Percentiles rank a stretch among this genome's conserved stretches.
Conservation (phyloP, 768 basidiomycete species). For the Mycena crocata region DNA sequence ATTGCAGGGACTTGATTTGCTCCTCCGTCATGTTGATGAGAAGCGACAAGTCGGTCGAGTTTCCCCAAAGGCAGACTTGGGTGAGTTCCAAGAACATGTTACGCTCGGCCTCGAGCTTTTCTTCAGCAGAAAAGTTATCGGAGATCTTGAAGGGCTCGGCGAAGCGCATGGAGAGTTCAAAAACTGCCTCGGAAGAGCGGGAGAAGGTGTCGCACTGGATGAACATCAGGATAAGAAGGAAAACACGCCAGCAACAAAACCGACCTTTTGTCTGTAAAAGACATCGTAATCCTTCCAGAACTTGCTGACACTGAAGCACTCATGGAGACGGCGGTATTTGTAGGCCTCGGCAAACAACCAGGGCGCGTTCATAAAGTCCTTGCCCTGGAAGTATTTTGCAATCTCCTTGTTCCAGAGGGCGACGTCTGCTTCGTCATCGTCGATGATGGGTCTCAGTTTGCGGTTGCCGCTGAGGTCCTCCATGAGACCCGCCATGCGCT, state of each 20-base stretch:
- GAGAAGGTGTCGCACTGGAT: conserved; percentile 93
- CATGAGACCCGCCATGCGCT: conserved; percentile 93
- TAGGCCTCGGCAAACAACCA: conserved; percentile 98
- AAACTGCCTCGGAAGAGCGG: conserved; percentile 91
- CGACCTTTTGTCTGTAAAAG: conserved; percentile 93
- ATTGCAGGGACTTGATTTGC: conserved; percentile 95
- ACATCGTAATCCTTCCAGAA: conserved; percentile 94
- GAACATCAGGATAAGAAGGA: conserved; percentile 18
- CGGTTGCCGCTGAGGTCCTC: conserved; percentile 85
- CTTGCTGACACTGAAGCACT: conserved; percentile 93
- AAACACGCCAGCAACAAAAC: conserved; percentile 1
- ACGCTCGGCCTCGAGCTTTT: conserved; percentile 77
- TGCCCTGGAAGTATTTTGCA: conserved; percentile 92
- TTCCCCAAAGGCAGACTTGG: conserved; percentile 97
- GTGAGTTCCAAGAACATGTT: conserved; percentile 94
- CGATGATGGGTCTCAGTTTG: conserved; percentile 87
- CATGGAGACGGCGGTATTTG: conserved; percentile 91
- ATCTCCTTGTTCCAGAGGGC: conserved; percentile 98
- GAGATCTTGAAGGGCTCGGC: conserved; percentile 82
- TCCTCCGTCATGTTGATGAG: conserved; percentile 99
- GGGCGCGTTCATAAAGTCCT: conserved; percentile 95
- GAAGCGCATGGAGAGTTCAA: conserved; percentile 93
- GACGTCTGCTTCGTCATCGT: conserved; percentile 92
- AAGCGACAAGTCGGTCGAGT: conserved; percentile 94
- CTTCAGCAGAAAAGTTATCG: conserved; percentile 61